Conservation (phyloP, 2,329 filamentous ascomycete species). For the Calonectria hawksworthii region DNA sequence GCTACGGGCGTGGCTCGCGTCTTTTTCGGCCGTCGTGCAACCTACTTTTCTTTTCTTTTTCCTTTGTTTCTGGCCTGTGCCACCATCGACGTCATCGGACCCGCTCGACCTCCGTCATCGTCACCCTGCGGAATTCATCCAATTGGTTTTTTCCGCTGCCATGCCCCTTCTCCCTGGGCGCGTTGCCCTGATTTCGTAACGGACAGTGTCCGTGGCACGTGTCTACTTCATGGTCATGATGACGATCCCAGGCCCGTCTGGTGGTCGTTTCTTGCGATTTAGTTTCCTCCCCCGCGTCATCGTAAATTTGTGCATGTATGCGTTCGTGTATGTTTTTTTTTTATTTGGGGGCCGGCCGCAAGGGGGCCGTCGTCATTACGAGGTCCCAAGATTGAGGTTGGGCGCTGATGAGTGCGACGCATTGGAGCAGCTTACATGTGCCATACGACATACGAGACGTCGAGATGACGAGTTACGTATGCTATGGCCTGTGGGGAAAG, state of each 20-base stretch:
- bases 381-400: background rate
- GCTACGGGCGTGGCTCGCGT: constrained; percentile 27
- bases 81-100: constrained; percentile 41
- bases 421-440: background rate
- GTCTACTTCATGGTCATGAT: background rate
- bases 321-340: background rate
- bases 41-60: background rate
- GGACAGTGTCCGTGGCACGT: background rate
- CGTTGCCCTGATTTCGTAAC: background rate
- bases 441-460: constrained; percentile 12
- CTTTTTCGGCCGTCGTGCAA: constrained; percentile 16
- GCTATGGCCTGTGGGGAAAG: background rate
- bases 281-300: constrained; percentile 4
- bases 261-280: background rate
- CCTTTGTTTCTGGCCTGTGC: background rate
- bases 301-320: background rate
- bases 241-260: background rate
- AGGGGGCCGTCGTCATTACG: background rate
- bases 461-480: constrained; percentile 8
- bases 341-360: background rate
- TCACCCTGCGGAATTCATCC: constrained; percentile 34
- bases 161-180: background rate
- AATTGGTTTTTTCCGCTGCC: constrained; percentile 26
- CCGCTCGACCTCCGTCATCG: constrained; percentile 34
- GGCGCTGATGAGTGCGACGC: background rate